Evolutionary conservation across 768 basidiomycete genomes (phyloP), one percentile per base, ranked within the genome.

Genomic region (Phanerochaete sordida): DNA sequence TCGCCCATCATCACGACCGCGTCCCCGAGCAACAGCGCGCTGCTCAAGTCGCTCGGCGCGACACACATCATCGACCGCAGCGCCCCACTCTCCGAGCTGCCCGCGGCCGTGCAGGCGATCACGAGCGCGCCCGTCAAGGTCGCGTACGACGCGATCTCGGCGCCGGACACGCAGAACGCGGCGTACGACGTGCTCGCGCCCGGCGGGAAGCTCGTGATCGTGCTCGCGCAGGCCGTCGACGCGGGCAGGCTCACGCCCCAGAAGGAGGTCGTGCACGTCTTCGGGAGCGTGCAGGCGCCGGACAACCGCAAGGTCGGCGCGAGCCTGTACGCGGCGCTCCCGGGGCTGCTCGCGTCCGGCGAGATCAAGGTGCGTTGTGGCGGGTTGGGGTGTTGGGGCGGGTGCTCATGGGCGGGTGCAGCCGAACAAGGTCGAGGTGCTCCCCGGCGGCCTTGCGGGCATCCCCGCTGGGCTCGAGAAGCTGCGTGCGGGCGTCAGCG

Each of bases 261-360:
- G 11, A 76, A 75, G 35, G 72, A 84, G 23, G 73, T 73, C 45
- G 78, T 84, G 24, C 76, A 79, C 53, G 79, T 84, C 9, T 72
- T 35, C 15, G 64, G 68, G 2, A 53, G 35, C 1, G 59, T 61
- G 19, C 58, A 64, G 3, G 2, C 37, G 4, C 62, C 61, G 12
- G 27, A 47, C 11, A 39, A 64, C 21, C 45, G 43, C 15, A 55
- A 59, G 49, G 49, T 60, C 26, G 67, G 63, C 35, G 52, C 43
- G 47, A 58, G 59, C 47, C 52, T 73, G 64, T 66, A 59, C 60
- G 21, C 62, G 59, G 33, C 53, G 35, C 45, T 68, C 12, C 49
- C 63, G 1, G 56, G 12, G 12, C 49, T 66, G 49, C 58, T 68
- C 15, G 60, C 26, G 47, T 21, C 56, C 5, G 65, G 67, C 6